Evolutionary conservation across 805 yeast genomes (phyloP), one percentile per base, ranked within the genome.

Genomic region (Ogataea parapolymorpha): DNA sequence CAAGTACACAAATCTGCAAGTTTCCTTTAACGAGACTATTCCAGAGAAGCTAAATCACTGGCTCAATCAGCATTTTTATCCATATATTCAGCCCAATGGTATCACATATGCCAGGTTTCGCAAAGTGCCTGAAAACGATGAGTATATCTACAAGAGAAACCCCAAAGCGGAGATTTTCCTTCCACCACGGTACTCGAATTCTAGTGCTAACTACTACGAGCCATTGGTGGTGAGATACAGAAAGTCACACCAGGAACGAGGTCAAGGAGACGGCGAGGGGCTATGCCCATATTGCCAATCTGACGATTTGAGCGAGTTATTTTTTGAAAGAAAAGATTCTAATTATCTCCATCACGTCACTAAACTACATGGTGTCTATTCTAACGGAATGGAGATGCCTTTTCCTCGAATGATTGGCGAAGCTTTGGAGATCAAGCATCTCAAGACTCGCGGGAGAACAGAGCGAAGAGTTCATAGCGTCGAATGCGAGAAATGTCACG

Each of bases 341-440:
- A 48, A 49, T 20, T 62, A 62, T 32, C 49, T 57, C n/a, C 64
- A 61, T 27, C 67, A 62, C 40, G 54, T 62, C 25, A 51, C 61
- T 5, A 58, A 54, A 32, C 54, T 55, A 14, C 67, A 62, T 34
- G 65, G 65, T 3, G 59, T 62, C 7, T 59, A 56, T 46, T 50
- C 58, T 4, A 52, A 53, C n/a, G 66, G 66, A 9, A 41, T 45
- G 31, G 55, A 50, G 30, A 48, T 62, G 57, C 56, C 61, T 7
- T 45, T 48, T 10, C 66, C 67, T 2, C 16, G 22, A 6, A 35
- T 39, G 4, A 43, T 54, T 14, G 58, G 59, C 12, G 43, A 50
- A 28, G 60, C 51, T 3, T 35, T 38, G 11, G 53, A 54, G 25
- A 37, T 37, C 16, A 48, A 45, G 39, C 42, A 37, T 24, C 42